Conservation (phyloP, 805 yeast species). For the Wickerhamomyces canadensis region DNA sequence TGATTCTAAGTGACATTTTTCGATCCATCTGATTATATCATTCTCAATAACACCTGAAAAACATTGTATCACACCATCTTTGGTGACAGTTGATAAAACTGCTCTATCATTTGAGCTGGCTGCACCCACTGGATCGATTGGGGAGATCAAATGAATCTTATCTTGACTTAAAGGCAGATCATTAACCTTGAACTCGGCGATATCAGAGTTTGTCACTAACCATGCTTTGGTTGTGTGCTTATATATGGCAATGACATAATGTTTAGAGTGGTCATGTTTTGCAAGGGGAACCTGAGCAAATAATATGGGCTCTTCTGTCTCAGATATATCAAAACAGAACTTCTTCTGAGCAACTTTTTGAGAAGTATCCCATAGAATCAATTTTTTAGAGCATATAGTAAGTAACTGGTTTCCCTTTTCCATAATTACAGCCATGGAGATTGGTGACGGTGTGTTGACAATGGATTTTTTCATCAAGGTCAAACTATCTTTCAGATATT, state of each 20-base stretch:
- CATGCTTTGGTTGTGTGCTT: slow-evolving; percentile 37
- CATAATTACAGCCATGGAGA: slow-evolving; percentile 43
- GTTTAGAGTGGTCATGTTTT: slow-evolving; percentile 27
- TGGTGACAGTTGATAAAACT: slow-evolving; percentile 55
- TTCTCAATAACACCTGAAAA: slow-evolving; percentile 36
- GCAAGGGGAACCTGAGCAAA: slow-evolving; percentile 33
- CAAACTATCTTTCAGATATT: slow-evolving; percentile 26
- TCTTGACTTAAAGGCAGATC: slow-evolving; percentile 34
- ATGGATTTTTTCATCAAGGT: slow-evolving; percentile 35
- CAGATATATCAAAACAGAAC: slow-evolving; percentile 11
- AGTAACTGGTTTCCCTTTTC: slow-evolving; percentile 42
- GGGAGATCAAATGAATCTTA: slow-evolving; percentile 39
- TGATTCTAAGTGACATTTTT: slow-evolving; percentile 46
- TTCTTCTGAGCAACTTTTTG: slow-evolving; percentile 20
- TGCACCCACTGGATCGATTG: slow-evolving; percentile 60
- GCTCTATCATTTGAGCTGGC: slow-evolving; percentile 30
- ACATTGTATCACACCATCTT: slow-evolving; percentile 41
- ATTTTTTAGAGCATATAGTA: slow-evolving; percentile 34
- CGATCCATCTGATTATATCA: slow-evolving; percentile 45
- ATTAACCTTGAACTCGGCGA: slow-evolving; percentile 30
- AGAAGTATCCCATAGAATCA: slow-evolving; percentile 61
- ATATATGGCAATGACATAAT: slow-evolving; percentile 48
- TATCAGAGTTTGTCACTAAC: slow-evolving; percentile 24
- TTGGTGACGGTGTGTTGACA: slow-evolving; percentile 40
- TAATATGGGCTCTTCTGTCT: slow-evolving; percentile 19